A percentile compares a stretch with the other conserved stretches of the same genome.
Conservation (phyloP, 768 basidiomycete species). For the Panaeolus papilionaceus region DNA sequence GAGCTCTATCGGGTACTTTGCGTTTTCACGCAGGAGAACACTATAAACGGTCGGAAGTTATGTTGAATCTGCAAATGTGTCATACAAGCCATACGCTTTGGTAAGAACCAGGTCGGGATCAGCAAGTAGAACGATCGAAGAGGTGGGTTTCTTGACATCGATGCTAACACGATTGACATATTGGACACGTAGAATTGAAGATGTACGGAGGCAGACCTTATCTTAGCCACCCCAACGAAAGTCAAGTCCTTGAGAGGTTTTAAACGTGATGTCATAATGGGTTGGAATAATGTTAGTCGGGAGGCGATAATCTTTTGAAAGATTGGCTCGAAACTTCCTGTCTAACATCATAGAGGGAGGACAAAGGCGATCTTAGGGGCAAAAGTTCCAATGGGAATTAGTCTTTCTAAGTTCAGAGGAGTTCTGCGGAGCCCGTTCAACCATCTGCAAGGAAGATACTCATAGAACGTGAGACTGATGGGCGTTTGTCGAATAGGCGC, state of each 20-base stretch:
- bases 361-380: neutral
- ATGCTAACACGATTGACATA: too few species aligned
- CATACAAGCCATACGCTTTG: slow-evolving; percentile 44
- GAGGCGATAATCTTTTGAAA: slow-evolving; percentile 58
- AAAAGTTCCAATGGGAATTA: neutral
- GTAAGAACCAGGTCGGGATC: slow-evolving; percentile 64
- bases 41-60: slow-evolving; percentile 27
- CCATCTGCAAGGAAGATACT: neutral
- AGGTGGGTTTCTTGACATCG: slow-evolving; percentile 65
- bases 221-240: slow-evolving; percentile 80
- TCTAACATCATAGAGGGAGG: neutral
- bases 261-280: slow-evolving; percentile 81
- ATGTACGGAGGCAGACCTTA: slow-evolving; percentile 53
- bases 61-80: neutral
- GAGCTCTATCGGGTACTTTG: slow-evolving; percentile 50
- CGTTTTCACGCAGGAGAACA: slow-evolving; percentile 60
- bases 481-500: too few species aligned
- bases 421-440: neutral
- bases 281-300: slow-evolving; percentile 71
- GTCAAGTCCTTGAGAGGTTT: slow-evolving; percentile 74
- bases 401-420: neutral
- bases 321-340: neutral
- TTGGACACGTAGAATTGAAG: too few species aligned
- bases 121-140: slow-evolving; percentile 65
- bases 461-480: neutral